Evolutionary conservation across 116 monocot genomes (phyloP).

Genomic region (Cymodocea nodosa): DNA sequence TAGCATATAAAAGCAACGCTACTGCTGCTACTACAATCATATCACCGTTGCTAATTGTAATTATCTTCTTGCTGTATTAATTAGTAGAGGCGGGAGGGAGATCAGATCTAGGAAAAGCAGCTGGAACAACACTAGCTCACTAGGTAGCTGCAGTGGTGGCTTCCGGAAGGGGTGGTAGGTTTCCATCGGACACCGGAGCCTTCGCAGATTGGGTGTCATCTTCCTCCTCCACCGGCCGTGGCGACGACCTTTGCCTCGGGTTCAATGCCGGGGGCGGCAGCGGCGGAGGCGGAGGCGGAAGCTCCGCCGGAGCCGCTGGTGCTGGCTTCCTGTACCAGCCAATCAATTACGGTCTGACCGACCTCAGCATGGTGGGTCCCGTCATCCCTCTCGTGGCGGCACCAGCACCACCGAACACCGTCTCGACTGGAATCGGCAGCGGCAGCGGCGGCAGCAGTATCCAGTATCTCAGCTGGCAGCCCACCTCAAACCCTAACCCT

Average conservation of each 20-base stretch:
- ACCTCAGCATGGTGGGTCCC: slow-evolving; percentile 50
- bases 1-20: too few species aligned
- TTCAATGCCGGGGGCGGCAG: slow-evolving; percentile 38
- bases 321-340: slow-evolving; percentile 8
- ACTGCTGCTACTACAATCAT: too few species aligned
- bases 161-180: slow-evolving; percentile 34
- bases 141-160: slow-evolving; percentile 29
- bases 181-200: slow-evolving; percentile 63
- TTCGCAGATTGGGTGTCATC: slow-evolving; percentile 68
- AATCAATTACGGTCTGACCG: slow-evolving; percentile 45
- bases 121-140: too few species aligned
- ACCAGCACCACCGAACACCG: slow-evolving; percentile 18
- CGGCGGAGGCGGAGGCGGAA: slow-evolving; percentile 22
- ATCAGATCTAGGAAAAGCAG: too few species aligned
- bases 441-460: slow-evolving; percentile 21
- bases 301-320: too few species aligned
- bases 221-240: slow-evolving; percentile 47
- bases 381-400: slow-evolving; percentile 44
- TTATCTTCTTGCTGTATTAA: too few species aligned
- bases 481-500: slow-evolving; percentile 25
- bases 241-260: slow-evolving; percentile 50
- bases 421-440: slow-evolving; percentile 1
- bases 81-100: too few species aligned
- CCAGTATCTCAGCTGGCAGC: slow-evolving; percentile 23
- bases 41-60: too few species aligned